Base-by-base conservation (phyloP, 345 rosid species). In the Lepidium africanum region DNA sequence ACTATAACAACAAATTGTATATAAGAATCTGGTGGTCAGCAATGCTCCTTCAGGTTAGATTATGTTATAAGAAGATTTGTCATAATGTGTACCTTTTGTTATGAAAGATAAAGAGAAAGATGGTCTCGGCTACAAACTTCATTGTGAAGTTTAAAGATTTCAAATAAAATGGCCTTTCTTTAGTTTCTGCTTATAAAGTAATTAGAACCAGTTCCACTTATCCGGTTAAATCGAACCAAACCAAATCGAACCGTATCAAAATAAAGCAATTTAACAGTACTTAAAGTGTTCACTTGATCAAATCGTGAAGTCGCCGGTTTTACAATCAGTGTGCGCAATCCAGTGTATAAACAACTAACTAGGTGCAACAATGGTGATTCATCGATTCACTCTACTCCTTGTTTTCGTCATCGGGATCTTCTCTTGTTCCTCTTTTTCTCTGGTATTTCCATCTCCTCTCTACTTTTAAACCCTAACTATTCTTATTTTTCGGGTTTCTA, bases 11-110 rank as follows among this genome's bases (percentile, higher is more conserved):
- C 33, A 13, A 74, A 74, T 50, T 74, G 78, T 74, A 74, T 55
- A 74, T 67, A 74, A 42, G 73, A 67, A 45, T 67, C 77, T 67
- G 63, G 78, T 61, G 78, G 56, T 67, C 43, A 38, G 41, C 10
- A 9, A 21, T 65, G 49, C 13, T 67, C 66, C 63, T 73, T 43
- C 61, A 0, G 59, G 43, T 67, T 59, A 66, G 68, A 59, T 66
- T 64, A 64, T 45, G 59, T 10, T 39, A 38, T 63, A 39, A 49
- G 54, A 41, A n/a, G 17, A 65, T 72, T 25, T 46, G 50, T 72
- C 43, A 55, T 54, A 17, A 72, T 55, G 42, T 70, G 49, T 68
- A 71, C 63, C 48, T 41, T 45, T 62, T 60, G 37, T 43, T 63
- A 43, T 63, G 25, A 9, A 36, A 39, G 17, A 51, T 41, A 4